Conservation (phyloP, 164 flowering plant species). For the Amborella trichopoda region DNA sequence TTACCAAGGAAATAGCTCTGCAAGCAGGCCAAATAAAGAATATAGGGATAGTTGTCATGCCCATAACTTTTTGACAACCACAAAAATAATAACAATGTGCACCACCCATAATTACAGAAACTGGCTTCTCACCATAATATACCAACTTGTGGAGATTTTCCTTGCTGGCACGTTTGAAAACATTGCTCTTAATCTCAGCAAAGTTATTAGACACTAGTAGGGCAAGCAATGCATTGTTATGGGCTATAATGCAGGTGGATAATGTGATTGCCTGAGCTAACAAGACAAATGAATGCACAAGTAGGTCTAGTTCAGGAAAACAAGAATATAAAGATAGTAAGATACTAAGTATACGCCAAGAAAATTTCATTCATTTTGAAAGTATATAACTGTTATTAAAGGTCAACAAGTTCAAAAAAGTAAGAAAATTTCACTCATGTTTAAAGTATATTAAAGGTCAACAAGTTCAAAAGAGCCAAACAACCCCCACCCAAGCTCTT, state of each 20-base stretch:
- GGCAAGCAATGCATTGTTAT: slow-evolving; percentile 89
- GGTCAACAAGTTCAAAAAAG: no score
- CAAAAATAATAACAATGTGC: no score
- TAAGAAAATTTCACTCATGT: no score
- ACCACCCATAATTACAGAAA: no score
- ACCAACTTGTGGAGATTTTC: slow-evolving; percentile 77
- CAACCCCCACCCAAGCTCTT: no score
- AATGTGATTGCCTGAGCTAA: slow-evolving; percentile 96
- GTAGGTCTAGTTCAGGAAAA: slow-evolving; percentile 56
- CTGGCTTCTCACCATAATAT: slow-evolving; percentile 64
- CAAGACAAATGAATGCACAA: slow-evolving; percentile 81
- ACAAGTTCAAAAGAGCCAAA: no score
- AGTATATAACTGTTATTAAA: no score
- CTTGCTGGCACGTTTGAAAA: slow-evolving; percentile 90
- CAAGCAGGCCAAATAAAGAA: not conserved
- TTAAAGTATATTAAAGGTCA: no score
- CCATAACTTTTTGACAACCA: no score
- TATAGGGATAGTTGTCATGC: no score
- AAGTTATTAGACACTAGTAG: slow-evolving; percentile 91
- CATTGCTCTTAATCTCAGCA: slow-evolving; percentile 94
- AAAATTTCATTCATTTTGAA: no score
- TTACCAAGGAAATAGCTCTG: slow-evolving; percentile 4
- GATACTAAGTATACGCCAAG: no score
- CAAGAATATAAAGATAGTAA: slow-evolving; percentile 1
- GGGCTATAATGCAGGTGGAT: slow-evolving; percentile 92